Evolutionary conservation across 306 rosid species (phyloP), one percentile per base, ranked within the genome.

Genomic region (Alnus rubra): DNA sequence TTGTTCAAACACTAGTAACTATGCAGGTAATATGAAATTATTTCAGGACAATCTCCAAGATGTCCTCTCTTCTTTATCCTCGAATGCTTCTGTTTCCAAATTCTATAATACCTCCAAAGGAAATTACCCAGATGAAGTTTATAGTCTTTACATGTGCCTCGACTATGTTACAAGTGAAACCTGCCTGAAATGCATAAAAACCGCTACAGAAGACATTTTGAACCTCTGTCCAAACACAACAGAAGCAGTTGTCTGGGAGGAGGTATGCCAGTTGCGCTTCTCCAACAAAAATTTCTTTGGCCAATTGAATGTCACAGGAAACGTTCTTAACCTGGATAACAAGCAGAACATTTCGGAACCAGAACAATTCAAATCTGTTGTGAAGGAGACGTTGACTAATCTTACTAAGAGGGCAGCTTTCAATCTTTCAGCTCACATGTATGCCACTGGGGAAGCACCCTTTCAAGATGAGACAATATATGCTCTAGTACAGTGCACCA

Each of bases 171-270:
- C 90, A 4, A 76, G 73, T n/a, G 72, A 77, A 45, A 30, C n/a
- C n/a, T 87, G 90, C 79, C 75, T 48, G 30, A 63, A 58, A 2
- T 86, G 93, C 84, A 79, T 88, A 74, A 19, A 73, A 35, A 63
- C 83, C 0, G 91, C 88, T 9, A 14, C 69, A 39, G 74, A 60
- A 6, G 86, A 80, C 76, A 73, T 85, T 5, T 9, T n/a, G 44
- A 82, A 1, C 28, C 84, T 74, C 4, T 91, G 94, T 71, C 88
- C 86, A 10, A 52, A 53, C 73, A 54, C 88, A 18, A 58, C 49
- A 73, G 92, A 89, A 79, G 92, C 94, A 0, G 70, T 80, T 37
- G 76, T 91, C 1, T 89, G 88, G 87, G 93, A 89, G 69, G 97
- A 91, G n/a, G 1, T 0, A 0, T 91, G 92, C 71, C 97, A 85